Evolutionary conservation across 495 filamentous ascomycete genomes (phyloP), one percentile per base, ranked within the genome.

Genomic region (Thermochaetoides thermophila): DNA sequence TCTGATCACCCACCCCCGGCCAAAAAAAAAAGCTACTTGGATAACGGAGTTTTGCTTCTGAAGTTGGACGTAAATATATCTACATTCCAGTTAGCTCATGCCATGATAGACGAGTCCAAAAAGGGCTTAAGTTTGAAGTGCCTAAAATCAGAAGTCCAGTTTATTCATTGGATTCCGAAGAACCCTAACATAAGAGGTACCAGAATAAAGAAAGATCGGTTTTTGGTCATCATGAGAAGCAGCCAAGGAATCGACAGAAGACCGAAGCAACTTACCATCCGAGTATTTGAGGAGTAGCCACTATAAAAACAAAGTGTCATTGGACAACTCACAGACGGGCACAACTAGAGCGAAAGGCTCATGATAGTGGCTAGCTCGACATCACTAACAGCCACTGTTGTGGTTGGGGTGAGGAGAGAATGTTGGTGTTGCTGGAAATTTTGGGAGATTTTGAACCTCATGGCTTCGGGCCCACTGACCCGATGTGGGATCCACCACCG

Each of bases 141-240:
- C 41, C 36, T 30, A 23, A 52, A 44, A 41, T 71, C 68, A 73
- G 68, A 73, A 70, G 68, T 71, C 65, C 64, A 42, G 48, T 70
- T 50, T 55, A 68, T 69, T 70, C 69, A 73, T 71, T 43, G 64
- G 52, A 54, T 35, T 46, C 46, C 52, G 39, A 47, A 56, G 52
- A 49, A 46, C 51, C 48, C 59, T 74, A 64, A 70, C 63, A 70
- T 69, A 70, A 74, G 70, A 73, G 70, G 69, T 74, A 66, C 68
- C 69, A 73, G 67, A 74, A 70, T 57, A 54, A 49, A 55, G 43
- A 50, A 50, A 45, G 45, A 51, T 42, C 39, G 45, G 40, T 57
- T 35, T 29, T 45, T 30, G 29, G 54, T 72, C 65, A 72, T 73
- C 65, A 69, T 53, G 39, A 34, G 18, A 25, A 20, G 43, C 52